phyloP scores from a whole-genome alignment of 257 asterid species.

The Cordia subcordata region DNA sequence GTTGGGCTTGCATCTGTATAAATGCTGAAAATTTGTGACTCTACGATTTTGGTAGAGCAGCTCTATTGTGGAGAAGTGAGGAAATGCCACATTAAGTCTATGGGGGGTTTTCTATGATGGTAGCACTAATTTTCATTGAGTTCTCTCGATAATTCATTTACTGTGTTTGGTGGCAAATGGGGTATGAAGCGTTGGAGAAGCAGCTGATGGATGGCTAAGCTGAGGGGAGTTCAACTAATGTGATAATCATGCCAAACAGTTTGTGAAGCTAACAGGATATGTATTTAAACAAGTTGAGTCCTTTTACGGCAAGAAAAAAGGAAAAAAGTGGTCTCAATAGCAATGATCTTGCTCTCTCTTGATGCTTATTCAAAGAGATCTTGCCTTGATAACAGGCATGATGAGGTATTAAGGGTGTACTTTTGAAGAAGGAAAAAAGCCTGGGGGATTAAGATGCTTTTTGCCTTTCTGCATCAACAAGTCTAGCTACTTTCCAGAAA shows the following conservation, averaged over 20 bases:
- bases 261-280: neutral
- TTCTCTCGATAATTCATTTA: neutral
- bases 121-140: neutral
- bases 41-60: neutral
- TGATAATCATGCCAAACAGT: no score
- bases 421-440: no score
- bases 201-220: neutral
- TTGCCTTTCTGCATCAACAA: no score
- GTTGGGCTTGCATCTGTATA: no score
- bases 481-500: no score
- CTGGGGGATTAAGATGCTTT: no score
- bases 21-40: no score
- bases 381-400: neutral
- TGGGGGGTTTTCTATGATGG: no score
- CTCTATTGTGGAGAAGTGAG: neutral
- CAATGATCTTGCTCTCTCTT: no score
- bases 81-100: no score
- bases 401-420: neutral
- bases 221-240: neutral
- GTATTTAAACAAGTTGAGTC: neutral
- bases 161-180: neutral
- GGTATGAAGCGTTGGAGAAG: neutral
- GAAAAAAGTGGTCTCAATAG: no score
- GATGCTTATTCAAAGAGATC: no score
- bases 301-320: neutral